A percentile compares a stretch with the other conserved stretches of the same genome.
Conservation (phyloP, 331 rosid species). For the Ulmus americana region DNA sequence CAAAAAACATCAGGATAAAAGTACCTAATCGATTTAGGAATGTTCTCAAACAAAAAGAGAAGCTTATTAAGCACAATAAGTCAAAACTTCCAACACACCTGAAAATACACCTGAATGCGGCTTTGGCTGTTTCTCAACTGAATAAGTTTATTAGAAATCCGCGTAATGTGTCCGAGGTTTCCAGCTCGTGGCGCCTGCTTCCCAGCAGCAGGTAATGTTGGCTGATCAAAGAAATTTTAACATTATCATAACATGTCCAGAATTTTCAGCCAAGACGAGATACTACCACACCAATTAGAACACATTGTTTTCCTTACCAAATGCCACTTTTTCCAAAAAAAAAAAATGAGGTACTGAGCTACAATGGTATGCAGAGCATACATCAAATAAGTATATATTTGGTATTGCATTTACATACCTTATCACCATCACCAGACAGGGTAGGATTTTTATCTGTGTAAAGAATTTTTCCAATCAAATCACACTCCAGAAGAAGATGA, state of each 20-base stretch:
- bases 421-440: slow-evolving; percentile 46
- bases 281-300: slow-evolving; percentile 13
- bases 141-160: slow-evolving; percentile 67
- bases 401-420: slow-evolving; percentile 47
- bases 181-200: slow-evolving; percentile 69
- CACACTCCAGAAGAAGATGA: slow-evolving; percentile 78
- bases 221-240: slow-evolving; percentile 38
- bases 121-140: slow-evolving; percentile 62
- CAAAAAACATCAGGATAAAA: background rate
- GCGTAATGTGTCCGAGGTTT: slow-evolving; percentile 80
- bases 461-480: slow-evolving; percentile 71
- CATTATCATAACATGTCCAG: slow-evolving; percentile 18
- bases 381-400: slow-evolving; percentile 24
- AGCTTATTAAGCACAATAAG: background rate
- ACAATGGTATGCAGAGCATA: background rate
- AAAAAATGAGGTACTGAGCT: slow-evolving; percentile 1
- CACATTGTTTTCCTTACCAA: background rate
- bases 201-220: slow-evolving; percentile 60
- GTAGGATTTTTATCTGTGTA: slow-evolving; percentile 60
- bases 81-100: slow-evolving; percentile 44
- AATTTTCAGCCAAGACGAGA: slow-evolving; percentile 7
- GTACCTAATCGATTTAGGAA: background rate
- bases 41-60: background rate
- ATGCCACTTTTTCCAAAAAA: background rate
- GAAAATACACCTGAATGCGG: slow-evolving; percentile 54